A percentile compares a stretch with the other conserved stretches of the same genome.
Conservation (phyloP, 495 filamentous ascomycete genomes). For the Xylaria nigripes region DNA sequence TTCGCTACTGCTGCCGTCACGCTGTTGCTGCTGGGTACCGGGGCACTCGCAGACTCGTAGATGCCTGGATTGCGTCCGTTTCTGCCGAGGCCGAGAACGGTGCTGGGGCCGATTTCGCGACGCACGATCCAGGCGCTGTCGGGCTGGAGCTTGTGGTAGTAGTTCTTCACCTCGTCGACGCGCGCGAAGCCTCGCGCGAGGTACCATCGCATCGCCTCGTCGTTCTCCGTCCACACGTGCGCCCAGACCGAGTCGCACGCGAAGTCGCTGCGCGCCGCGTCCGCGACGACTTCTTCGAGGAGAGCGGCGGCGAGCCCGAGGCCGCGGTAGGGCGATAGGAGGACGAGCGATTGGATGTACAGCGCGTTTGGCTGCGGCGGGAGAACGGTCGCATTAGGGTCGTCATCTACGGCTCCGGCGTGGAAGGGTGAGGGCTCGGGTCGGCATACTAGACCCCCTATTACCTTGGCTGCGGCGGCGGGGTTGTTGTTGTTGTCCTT, state of each 20-base stretch:
- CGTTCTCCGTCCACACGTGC: constrained; percentile 91
- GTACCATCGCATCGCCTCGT: constrained; percentile 85
- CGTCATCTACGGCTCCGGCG: not conserved
- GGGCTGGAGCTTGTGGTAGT: constrained; percentile 80
- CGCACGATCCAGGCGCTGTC: constrained; percentile 70
- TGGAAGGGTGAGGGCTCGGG: constrained; percentile 47
- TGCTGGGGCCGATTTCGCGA: constrained; percentile 23
- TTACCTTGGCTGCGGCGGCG: constrained; percentile 44
- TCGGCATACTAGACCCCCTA: constrained; percentile 80
- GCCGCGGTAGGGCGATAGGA: constrained; percentile 74
- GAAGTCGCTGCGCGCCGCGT: constrained; percentile 28
- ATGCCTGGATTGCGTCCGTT: not conserved
- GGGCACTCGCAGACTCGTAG: not conserved
- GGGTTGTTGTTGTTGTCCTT: constrained; percentile 18
- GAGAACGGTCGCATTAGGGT: constrained; percentile 8
- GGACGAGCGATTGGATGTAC: constrained; percentile 81
- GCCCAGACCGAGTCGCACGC: constrained; percentile 51
- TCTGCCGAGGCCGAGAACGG: constrained; percentile 1
- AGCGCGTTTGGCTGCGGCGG: constrained; percentile 39
- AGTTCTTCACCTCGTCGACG: constrained; percentile 52
- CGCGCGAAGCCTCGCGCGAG: constrained; percentile 62
- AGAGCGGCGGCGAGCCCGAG: constrained; percentile 72
- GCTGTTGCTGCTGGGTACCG: constrained; percentile 13
- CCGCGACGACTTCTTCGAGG: constrained; percentile 49
- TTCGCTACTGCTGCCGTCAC: constrained; percentile 28